Evolutionary conservation across 2,329 filamentous ascomycete genomes (phyloP).

Genomic region (Aureobasidium pullulans): DNA sequence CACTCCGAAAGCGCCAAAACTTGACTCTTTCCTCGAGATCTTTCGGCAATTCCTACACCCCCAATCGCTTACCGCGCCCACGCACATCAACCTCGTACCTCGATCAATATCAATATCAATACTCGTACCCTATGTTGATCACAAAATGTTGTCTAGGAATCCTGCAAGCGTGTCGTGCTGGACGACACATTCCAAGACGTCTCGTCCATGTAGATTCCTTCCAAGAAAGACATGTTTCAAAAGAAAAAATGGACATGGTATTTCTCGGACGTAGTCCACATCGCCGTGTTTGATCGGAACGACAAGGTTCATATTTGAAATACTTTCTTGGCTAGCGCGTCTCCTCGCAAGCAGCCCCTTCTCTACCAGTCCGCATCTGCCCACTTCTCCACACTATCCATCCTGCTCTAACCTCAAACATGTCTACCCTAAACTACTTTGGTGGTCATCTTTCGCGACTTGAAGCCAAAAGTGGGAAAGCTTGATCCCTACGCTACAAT

Average conservation of each 20-base stretch:
- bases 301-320: constrained; percentile 12
- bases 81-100: neutral
- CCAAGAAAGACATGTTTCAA: constrained; percentile 14
- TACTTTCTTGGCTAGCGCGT: constrained; percentile 9
- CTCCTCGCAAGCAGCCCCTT: neutral
- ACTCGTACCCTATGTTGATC: neutral
- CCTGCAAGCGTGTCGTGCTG: neutral
- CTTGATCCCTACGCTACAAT: neutral
- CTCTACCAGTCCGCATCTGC: constrained; percentile 6
- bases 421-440: neutral
- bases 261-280: neutral
- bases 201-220: neutral
- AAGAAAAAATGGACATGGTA: neutral
- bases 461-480: constrained; percentile 1
- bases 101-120: neutral
- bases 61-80: neutral
- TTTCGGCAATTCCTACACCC: constrained; percentile 1
- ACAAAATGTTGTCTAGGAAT: constrained; percentile 1
- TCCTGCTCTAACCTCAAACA: neutral
- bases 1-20: constrained; percentile 1
- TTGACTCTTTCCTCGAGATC: constrained; percentile 3
- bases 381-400: constrained; percentile 3
- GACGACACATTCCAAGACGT: constrained; percentile 3
- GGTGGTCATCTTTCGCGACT: neutral
- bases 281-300: neutral